Evolutionary conservation across 106 monocot species (phyloP), one percentile per base, ranked within the genome.

Genomic region (Ottelia alismoides): DNA sequence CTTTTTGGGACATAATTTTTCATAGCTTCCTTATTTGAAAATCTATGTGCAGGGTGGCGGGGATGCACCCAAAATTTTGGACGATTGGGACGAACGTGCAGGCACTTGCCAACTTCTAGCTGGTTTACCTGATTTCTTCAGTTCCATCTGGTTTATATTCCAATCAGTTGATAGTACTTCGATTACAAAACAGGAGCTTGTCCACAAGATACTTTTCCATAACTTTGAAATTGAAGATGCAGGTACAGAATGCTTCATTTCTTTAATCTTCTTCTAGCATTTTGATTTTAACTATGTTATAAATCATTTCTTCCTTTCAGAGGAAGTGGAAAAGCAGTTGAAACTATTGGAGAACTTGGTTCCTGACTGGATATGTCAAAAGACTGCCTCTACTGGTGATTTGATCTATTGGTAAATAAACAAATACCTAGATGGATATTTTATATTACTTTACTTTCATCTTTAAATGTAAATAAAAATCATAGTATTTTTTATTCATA

Each of bases 111-210:
- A 75, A 28, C 53, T 47, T 47, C 54, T 61, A 20, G 58, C 57
- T 57, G 59, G 48, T 75, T 69, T 85, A 48, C 73, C 58, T 25
- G 55, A 47, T 30, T 74, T 70, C 26, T 81, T 92, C 21, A 68
- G 82, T 68, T 71, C 70, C 46, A 65, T 94, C 53, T 60, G 58
- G 46, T 22, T 56, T 20, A 70, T 88, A 56, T 67, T 73, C 31
- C 51, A 54, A 6, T 78, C 88, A 5, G 58, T 32, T 21, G 68
- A 78, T 24, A 56, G 73, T 50, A 60, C 71, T 28, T 49, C 71
- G 1, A 78, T 94, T 48, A 94, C 93, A 29, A 94, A 81, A 45
- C 72, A 81, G 70, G 88, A 94, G 67, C 88, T 94, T 52, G 58
- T 88, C 26, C 88, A 94, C 81, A 84, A 94, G 64, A 88, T 94